Conservation (phyloP, 441 rosid genomes). For the Mallotus repandus region DNA sequence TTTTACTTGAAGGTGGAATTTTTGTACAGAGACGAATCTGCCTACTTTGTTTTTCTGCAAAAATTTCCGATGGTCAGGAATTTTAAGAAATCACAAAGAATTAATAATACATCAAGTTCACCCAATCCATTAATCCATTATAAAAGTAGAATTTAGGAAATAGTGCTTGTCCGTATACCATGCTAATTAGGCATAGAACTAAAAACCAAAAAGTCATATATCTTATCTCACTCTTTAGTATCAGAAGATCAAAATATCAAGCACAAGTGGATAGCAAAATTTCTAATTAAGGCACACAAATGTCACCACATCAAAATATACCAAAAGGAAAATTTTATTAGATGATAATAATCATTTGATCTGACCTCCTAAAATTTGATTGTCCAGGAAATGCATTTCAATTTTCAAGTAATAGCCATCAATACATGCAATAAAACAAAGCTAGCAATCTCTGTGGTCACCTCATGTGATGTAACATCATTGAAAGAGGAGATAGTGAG, state of each 20-base stretch:
- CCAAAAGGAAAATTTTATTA: not conserved
- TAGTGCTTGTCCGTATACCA: not conserved
- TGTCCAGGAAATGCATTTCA: not conserved
- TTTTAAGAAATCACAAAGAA: not conserved
- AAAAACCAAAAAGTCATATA: not conserved
- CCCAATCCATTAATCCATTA: too few species aligned
- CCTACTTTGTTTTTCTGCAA: slow-evolving; percentile 74
- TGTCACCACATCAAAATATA: not conserved
- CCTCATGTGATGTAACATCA: not conserved
- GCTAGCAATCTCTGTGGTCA: not conserved
- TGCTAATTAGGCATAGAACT: not conserved
- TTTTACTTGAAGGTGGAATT: slow-evolving; percentile 75
- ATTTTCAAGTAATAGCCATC: not conserved
- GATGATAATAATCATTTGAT: not conserved
- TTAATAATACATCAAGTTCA: not conserved
- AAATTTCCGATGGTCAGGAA: slow-evolving; percentile 12
- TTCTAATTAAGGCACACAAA: not conserved
- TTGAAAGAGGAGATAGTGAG: not conserved
- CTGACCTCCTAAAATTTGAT: not conserved
- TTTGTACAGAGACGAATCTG: slow-evolving; percentile 72
- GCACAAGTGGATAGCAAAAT: not conserved
- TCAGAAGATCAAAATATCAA: not conserved
- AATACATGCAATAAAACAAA: not conserved
- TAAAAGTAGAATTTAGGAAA: not conserved
- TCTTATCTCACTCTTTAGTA: not conserved